Percentiles rank a stretch among this genome's conserved stretches.
Conservation (phyloP, 805 yeast species). For the Metschnikowia borealis region DNA sequence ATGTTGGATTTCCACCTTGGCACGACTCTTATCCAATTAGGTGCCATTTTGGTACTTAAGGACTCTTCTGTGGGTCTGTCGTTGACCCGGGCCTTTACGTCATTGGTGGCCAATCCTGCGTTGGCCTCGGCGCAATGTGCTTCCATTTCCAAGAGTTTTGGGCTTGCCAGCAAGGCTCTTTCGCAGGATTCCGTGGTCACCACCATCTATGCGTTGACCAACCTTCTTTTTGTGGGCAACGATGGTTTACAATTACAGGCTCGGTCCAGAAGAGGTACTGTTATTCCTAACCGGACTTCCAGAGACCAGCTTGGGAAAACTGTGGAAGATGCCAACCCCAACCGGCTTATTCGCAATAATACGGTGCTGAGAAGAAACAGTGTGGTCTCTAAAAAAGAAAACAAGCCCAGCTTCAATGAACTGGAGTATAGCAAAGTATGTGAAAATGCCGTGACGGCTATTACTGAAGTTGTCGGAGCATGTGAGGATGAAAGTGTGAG, state of each 20-base stretch:
- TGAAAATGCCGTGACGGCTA: slow-evolving; percentile 65
- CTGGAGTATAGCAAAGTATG: slow-evolving; percentile 41
- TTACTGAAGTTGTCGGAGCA: slow-evolving; percentile 58
- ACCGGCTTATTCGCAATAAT: slow-evolving; percentile 12
- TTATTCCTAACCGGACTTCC: slow-evolving; percentile 20
- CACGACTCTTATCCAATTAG: slow-evolving; percentile 49
- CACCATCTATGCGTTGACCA: slow-evolving; percentile 77
- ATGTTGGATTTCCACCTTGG: slow-evolving; percentile 52
- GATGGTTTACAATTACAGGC: slow-evolving; percentile 31
- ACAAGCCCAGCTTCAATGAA: slow-evolving; percentile 18
- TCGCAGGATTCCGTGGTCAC: slow-evolving; percentile 83
- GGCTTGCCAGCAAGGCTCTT: slow-evolving; percentile 60
- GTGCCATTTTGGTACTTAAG: slow-evolving; percentile 48
- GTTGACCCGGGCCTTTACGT: slow-evolving; percentile 44
- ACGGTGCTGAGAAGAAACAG: slow-evolving; percentile 10
- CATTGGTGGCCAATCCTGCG: slow-evolving; percentile 53
- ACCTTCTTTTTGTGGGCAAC: slow-evolving; percentile 57
- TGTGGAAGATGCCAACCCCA: slow-evolving; percentile 6
- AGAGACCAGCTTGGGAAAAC: slow-evolving; percentile 2
- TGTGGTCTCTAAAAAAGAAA: neutral
- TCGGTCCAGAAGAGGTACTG: slow-evolving; percentile 28
- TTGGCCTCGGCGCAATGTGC: slow-evolving; percentile 46
- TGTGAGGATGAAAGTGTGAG: slow-evolving; percentile 71
- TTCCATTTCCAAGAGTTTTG: slow-evolving; percentile 54
- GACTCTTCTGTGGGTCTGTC: slow-evolving; percentile 36